These are phyloP conservation scores for Dissophora ornata DNA, from an alignment of 192 early-diverging fungal species.

Conservation along the genomic window DNA sequence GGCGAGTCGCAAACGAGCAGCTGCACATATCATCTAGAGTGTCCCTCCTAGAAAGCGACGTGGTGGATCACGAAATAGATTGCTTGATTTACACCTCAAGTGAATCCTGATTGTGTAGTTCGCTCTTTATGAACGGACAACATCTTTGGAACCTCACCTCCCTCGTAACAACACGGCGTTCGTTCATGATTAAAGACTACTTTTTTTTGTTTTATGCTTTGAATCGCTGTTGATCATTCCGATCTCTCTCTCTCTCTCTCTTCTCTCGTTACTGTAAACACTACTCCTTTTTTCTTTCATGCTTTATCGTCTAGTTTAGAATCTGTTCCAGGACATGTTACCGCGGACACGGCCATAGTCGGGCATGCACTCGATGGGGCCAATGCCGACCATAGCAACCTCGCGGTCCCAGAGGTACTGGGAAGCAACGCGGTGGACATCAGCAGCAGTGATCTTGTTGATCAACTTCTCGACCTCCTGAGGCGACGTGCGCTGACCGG, in stretches of 20 bases:
- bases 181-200: too few relatives aligned
- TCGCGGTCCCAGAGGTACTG: slow-evolving; percentile 94
- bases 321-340: slow-evolving; percentile 85
- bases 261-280: too few relatives aligned
- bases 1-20: not conserved
- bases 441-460: slow-evolving; percentile 83
- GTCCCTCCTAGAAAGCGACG: not conserved
- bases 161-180: too few relatives aligned
- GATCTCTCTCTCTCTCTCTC: too few relatives aligned
- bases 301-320: slow-evolving; percentile 52
- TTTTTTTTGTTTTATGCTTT: too few relatives aligned
- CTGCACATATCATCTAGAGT: slow-evolving; percentile 7
- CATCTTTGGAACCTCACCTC: too few relatives aligned
- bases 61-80: not conserved
- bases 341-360: slow-evolving; percentile 91
- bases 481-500: slow-evolving; percentile 90
- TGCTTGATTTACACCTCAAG: too few relatives aligned
- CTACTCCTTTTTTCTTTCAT: too few relatives aligned
- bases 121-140: too few relatives aligned
- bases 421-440: slow-evolving; percentile 88
- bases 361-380: slow-evolving; percentile 88
- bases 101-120: too few relatives aligned
- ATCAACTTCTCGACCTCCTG: slow-evolving; percentile 90
- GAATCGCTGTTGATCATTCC: too few relatives aligned
- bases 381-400: slow-evolving; percentile 81